Evolutionary conservation across 2,329 filamentous ascomycete genomes (phyloP).

Genomic region (Blastomyces emzantsi): DNA sequence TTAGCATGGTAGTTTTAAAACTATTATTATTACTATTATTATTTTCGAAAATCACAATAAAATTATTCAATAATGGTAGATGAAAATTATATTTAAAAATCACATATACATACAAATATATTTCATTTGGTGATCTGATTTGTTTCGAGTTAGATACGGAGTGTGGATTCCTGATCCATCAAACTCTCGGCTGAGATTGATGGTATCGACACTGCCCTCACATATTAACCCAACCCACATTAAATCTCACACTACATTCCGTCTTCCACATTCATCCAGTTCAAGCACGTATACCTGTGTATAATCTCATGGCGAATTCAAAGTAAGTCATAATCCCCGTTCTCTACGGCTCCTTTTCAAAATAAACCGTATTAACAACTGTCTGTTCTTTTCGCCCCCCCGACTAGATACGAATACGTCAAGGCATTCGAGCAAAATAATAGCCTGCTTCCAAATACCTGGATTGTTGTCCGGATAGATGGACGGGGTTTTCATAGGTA

Average conservation of each 20-base stretch:
- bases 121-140: not conserved
- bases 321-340: slow-evolving; percentile 13
- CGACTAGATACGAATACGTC: slow-evolving; percentile 79
- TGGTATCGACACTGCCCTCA: no score
- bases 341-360: not conserved
- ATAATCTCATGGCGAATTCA: slow-evolving; percentile 19
- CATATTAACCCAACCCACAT: not conserved
- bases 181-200: not conserved
- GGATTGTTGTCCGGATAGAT: slow-evolving; percentile 91
- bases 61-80: not conserved
- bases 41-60: not conserved
- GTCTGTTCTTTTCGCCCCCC: not conserved
- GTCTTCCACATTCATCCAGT: not conserved
- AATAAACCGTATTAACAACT: not conserved
- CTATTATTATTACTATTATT: not conserved
- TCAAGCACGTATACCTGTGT: not conserved
- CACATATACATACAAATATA: not conserved
- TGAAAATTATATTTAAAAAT: not conserved
- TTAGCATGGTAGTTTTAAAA: not conserved
- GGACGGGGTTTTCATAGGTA: slow-evolving; percentile 92
- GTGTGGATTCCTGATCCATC: not conserved
- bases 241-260: not conserved
- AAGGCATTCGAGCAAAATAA: slow-evolving; percentile 80
- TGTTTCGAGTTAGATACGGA: not conserved
- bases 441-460: slow-evolving; percentile 75